Base-by-base conservation (phyloP, 202 grass and related monocot genomes). In the Setaria viridis region DNA sequence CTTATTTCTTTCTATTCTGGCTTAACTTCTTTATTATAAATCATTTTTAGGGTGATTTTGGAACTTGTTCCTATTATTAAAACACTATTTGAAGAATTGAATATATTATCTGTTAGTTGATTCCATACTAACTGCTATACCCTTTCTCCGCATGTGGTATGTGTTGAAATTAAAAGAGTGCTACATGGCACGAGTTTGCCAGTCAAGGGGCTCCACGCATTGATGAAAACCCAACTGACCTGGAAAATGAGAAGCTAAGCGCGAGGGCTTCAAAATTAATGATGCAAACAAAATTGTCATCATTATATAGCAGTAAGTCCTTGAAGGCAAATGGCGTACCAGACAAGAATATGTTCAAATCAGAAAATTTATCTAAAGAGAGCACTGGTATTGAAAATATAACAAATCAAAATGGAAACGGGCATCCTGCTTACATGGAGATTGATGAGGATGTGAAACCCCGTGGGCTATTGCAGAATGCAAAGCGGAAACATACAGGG, bases 201-300 rank as follows among this genome's bases (percentile, higher is more conserved):
- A 72, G 82, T 81, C 84, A 86, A 72, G 86, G 76, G 30, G 65
- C 25, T 59, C 66, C 84, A 49, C 37, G 48, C 45, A 70, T 30
- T 67, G 69, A 20, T 79, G 55, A 75, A 87, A 91, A 29, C 77
- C 21, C 62, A 77, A 20, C 60, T 76, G 88, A 78, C n/a, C 82
- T 73, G 78, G 75, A 93, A 79, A 88, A 90, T 55, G 89, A 88
- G 59, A 94, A 91, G 77, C 88, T 90, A 69, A 92, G 83, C 42
- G 43, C 72, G 11, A 67, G 83, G 67, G 64, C 88, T 81, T 87
- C 91, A 85, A 92, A 85, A 54, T 68, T 84, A 72, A 88, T 98
- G 91, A 80, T 82, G n/a, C 91, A 95, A 78, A 90, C 81, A 41
- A 98, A 94, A 78, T 85, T 98, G 87, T 85, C 86, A 55, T 95